Base-by-base conservation (phyloP, 139 green algal species). In the Picochlorum sp. region DNA sequence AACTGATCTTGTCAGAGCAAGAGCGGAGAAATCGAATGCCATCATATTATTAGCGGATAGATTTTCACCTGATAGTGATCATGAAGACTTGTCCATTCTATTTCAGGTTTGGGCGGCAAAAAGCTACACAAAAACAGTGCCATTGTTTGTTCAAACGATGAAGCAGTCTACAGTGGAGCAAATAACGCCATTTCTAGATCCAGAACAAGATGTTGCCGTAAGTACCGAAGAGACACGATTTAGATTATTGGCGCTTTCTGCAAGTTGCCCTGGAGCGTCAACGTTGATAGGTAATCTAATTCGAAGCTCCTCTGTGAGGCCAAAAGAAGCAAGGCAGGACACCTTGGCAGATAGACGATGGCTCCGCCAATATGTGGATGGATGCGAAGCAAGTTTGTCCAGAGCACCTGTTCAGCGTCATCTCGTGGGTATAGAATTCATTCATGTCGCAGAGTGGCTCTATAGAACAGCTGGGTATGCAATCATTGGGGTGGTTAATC, bases 71-170 rank as follows among this genome's bases (percentile, higher is more conserved):
- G 71, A 88, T 45, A 66, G 75, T 3, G 65, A 79, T 10, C 66
- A 82, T 13, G 87, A 94, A 59, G 87, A 94, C 75, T 65, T 87
- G 49, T 74, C 71, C 49, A 77, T 94, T 4, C 69, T 90, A 55
- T 92, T 94, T 69, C 77, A 89, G 37, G 83, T 90, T 50, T 92
- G 86, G 86, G 81, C 86, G 16, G 66, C 88, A 57, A 92, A 92
- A 69, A 76, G 61, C 65, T 91, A 87, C 80, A 89, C 83, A 62
- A 90, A 90, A 71, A 73, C 62, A 11, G 77, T 88, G 24, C 86
- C 86, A 4, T 70, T 94, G 38, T 91, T 84, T 51, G 85, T 92
- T 24, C 86, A 94, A 68, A 84, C 86, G 34, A 70, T 92, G 58
- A 65, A 70, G 44, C 63, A 74, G 24, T 38, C 63, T 21, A 80